Evolutionary conservation across 1,284 basidiomycete species (phyloP), one percentile per base, ranked within the genome.

Genomic region (Neolentinus lepideus): DNA sequence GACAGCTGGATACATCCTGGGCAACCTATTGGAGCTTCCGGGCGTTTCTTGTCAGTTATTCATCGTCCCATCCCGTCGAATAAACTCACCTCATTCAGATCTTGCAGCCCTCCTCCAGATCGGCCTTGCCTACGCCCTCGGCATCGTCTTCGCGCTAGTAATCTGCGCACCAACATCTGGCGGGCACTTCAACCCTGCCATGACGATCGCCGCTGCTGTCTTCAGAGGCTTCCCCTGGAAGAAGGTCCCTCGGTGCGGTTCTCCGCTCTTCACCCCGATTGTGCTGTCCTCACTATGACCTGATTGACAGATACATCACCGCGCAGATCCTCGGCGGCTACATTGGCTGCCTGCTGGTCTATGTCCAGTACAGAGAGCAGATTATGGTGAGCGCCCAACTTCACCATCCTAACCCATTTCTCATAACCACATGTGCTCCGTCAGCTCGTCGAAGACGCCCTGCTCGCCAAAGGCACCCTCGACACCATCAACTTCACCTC

Each of bases 321-420:
- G 77, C 82, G 1, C 85, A 88, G 63, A 76, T 84, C 56, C 58
- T 86, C 3, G 85, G 84, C 14, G 78, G 76, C 19, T 88, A 81
- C 61, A 65, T 88, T 59, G 85, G 82, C 0, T 79, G 77, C 56
- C 65, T 83, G 25, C 58, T 85, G 27, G 64, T 84, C 43, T 86
- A 88, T 63, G 73, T 75, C 2, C 84, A 88, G 64, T 88, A 81
- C 74, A 76, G 78, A 58, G 71, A 75, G 35, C 58, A 80, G 33
- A 72, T 88, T 36, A 60, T 70, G 47, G 70, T 74, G 31, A 51
- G 68, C 61, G 43, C n/a, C 16, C 54, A 31, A 4, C 26, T 52
- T 55, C 54, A 45, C 25, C 24, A 14, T 38, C n/a, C 19, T 54
- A 66, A 19, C 33, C 16, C 24, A 50, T 11, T 29, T 25, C 36